Conservation (phyloP, 768 basidiomycete species). For the Kwoniella sp. region DNA sequence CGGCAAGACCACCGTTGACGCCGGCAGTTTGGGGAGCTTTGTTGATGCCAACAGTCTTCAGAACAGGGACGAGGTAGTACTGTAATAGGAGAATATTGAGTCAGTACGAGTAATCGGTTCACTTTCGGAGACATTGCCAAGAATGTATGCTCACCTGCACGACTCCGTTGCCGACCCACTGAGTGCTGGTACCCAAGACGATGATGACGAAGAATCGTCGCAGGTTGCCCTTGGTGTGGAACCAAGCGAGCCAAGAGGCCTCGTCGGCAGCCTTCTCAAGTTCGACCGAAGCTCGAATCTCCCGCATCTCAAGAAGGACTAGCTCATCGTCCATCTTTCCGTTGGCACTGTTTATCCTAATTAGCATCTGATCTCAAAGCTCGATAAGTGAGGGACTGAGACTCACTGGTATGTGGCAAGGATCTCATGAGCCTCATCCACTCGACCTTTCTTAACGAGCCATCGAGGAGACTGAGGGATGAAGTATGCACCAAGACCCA, state of each 20-base stretch:
- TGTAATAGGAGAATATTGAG: background rate
- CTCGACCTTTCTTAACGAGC: constrained; percentile 41
- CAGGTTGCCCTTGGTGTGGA: constrained; percentile 32
- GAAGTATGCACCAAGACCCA: constrained; percentile 25
- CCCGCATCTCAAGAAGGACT: constrained; percentile 42
- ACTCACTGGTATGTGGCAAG: constrained; percentile 46
- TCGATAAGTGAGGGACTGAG: background rate
- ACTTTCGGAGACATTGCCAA: background rate
- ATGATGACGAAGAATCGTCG: constrained; percentile 35
- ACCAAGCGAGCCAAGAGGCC: constrained; percentile 21
- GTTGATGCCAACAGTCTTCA: constrained; percentile 41
- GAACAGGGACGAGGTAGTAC: constrained; percentile 43
- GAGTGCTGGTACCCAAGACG: constrained; percentile 28
- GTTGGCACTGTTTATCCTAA: constrained; percentile 27
- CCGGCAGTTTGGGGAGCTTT: constrained; percentile 42
- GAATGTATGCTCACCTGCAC: constrained; percentile 11
- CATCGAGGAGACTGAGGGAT: constrained; percentile 44
- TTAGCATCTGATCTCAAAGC: background rate
- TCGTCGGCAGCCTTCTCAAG: constrained; percentile 28
- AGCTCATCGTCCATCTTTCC: constrained; percentile 47
- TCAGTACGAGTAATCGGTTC: no score
- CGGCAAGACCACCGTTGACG: constrained; percentile 48
- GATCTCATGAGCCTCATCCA: constrained; percentile 41
- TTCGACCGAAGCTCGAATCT: constrained; percentile 40
- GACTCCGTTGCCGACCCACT: constrained; percentile 36